Evolutionary conservation across 768 basidiomycete genomes (phyloP).

Genomic region (Suillus spraguei): DNA sequence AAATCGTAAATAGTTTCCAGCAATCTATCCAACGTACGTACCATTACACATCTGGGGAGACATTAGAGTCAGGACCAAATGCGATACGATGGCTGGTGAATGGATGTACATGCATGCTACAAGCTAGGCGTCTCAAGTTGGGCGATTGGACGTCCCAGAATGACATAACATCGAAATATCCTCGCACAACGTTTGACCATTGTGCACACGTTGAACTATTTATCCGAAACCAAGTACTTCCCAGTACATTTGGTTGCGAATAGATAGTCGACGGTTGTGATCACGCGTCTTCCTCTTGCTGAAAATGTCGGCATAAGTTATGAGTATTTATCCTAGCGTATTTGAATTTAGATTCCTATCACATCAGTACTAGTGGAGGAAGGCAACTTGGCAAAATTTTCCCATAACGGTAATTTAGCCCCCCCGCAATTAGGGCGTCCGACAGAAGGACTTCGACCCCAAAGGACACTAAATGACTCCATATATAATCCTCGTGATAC

Average conservation of each 20-base stretch:
- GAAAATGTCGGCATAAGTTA: neutral
- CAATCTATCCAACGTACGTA: neutral
- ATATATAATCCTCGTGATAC: neutral
- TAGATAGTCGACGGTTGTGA: neutral
- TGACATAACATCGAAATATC: neutral
- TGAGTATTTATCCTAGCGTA: neutral
- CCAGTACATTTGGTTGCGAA: constrained; percentile 2
- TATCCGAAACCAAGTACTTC: neutral
- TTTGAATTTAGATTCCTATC: neutral
- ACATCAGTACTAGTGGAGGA: neutral
- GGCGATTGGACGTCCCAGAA: neutral
- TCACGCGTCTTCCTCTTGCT: neutral
- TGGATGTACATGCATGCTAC: neutral
- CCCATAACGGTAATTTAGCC: neutral
- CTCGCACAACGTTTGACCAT: no score
- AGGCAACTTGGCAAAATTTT: neutral
- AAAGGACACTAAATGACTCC: neutral
- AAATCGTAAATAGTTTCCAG: neutral
- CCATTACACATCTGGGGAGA: neutral
- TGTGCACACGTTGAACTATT: neutral
- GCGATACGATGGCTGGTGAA: neutral
- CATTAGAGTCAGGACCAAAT: neutral
- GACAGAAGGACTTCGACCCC: neutral
- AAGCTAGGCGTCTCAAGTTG: neutral
- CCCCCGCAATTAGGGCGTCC: neutral